phyloP scores from a whole-genome alignment of 2,329 filamentous ascomycete genomes.

The Cryphonectria carpinicola region DNA sequence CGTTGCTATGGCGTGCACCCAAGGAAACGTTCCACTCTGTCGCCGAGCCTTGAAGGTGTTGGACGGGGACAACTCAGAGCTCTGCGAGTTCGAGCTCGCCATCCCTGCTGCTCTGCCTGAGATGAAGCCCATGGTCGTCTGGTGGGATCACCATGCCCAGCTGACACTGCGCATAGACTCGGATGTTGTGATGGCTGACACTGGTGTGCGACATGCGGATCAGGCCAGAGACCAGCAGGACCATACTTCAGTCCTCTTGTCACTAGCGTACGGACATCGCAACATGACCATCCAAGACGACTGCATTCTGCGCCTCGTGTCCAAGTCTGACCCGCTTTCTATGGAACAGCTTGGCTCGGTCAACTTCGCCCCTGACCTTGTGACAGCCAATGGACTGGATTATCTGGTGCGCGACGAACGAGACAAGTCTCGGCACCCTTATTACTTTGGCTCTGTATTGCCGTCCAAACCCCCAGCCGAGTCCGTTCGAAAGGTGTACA shows the following conservation, averaged over 20 bases:
- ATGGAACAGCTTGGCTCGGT: conserved; percentile 39
- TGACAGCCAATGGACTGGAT: conserved; percentile 30
- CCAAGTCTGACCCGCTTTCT: conserved; percentile 33
- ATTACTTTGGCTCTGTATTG: conserved; percentile 47
- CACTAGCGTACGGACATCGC: conserved; percentile 53
- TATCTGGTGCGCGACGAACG: conserved; percentile 47
- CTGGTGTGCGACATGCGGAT: conserved; percentile 8
- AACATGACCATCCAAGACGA: conserved; percentile 42
- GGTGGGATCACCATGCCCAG: conserved; percentile 41
- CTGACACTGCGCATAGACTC: conserved; percentile 44
- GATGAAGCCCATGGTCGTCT: conserved; percentile 44
- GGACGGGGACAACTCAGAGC: conserved; percentile 37
- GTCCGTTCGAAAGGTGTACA: conserved; percentile 44
- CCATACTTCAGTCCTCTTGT: conserved; percentile 51
- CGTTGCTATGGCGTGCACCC: conserved; percentile 49
- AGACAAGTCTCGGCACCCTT: conserved; percentile 38
- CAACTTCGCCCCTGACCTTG: conserved; percentile 34
- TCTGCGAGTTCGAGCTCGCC: conserved; percentile 47
- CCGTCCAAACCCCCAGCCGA: conserved; percentile 48
- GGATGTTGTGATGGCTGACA: conserved; percentile 31
- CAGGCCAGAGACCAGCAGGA: conserved; percentile 35
- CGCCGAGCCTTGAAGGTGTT: conserved; percentile 40
- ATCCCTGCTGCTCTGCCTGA: conserved; percentile 49
- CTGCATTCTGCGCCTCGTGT: conserved; percentile 50
- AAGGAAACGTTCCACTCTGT: conserved; percentile 35